Evolutionary conservation across 2,329 filamentous ascomycete genomes (phyloP), one percentile per base, ranked within the genome.

Genomic region (Akanthomyces muscarius): DNA sequence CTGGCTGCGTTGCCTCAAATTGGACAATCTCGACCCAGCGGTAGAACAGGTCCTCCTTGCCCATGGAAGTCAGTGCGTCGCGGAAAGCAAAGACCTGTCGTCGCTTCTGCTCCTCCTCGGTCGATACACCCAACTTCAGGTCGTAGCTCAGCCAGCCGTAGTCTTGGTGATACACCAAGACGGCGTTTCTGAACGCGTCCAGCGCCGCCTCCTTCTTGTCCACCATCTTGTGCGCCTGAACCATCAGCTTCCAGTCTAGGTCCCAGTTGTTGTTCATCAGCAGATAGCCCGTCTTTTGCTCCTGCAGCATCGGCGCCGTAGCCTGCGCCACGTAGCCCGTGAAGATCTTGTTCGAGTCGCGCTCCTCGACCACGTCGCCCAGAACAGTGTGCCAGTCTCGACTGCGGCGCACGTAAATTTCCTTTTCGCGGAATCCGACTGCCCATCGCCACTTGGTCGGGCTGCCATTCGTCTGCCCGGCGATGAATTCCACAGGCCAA

Each of bases 1-100:
- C 91, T 0, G 92, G 90, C 68, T 85, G 84, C 42, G 87, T 89
- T 48, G 90, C 89, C 76, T 97, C 92, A 70, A 87, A 96, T 76
- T 97, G 92, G 56, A 97, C 87, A 71, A 96, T 84, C 78, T 97
- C 93, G 55, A 97, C 90, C 92, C 92, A 97, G 62, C 89, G 86
- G 78, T 90, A 97, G 78, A 97, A 97, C 60, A 97, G 75, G 66
- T 89, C 87, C 74, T 97, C 93, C 76, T 97, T 96, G 50, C 89
- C 92, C 75, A 95, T 81, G 3, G 82, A 82, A 1, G 84, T 82
- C 68, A 97, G 81, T 23, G 87, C 86, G 50, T 95, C 89, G 69
- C 91, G 88, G 73, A 97, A 96, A 3, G 84, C 83, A 66, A 95
- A 85, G 10, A 97, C 88, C 75, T 95, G 91, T 66, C 87, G 84